A percentile compares a stretch with the other conserved stretches of the same genome.
phyloP scores from a whole-genome alignment of 1,284 basidiomycete genomes.

The Austropuccinia psidii region DNA sequence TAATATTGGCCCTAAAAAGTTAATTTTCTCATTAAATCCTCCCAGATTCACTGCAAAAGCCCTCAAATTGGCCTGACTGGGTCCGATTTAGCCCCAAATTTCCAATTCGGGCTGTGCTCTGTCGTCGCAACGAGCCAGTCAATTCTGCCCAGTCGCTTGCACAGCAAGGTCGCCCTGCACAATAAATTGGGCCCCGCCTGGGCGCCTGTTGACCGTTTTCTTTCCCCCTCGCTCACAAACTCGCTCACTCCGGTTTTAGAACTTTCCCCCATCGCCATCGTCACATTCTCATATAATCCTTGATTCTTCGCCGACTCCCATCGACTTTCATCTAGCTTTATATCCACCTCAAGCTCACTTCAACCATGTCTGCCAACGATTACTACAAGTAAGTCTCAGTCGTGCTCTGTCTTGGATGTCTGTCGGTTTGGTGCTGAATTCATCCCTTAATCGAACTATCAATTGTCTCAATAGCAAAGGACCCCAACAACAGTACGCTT shows the following conservation, averaged over 20 bases:
- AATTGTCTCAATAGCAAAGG: constrained; percentile 16
- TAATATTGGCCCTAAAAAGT: no score
- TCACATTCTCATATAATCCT: background rate
- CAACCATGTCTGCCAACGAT: constrained; percentile 31
- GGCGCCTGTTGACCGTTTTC: background rate
- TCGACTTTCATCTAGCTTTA: background rate
- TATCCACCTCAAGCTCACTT: background rate
- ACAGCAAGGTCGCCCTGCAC: no score
- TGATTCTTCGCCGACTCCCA: background rate
- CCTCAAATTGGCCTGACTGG: no score
- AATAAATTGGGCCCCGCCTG: no score
- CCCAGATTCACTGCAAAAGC: no score
- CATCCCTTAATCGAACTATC: background rate
- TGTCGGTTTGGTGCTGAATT: background rate
- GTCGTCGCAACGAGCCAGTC: no score
- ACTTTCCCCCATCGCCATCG: no score
- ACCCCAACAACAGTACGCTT: constrained; percentile 10
- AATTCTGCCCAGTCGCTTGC: no score
- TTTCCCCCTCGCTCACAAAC: background rate
- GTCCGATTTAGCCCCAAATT: no score
- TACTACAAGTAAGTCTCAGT: constrained; percentile 28
- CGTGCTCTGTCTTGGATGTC: background rate
- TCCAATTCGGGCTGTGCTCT: no score
- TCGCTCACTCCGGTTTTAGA: no score
- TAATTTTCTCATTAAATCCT: no score